These are phyloP conservation scores for Hypoxylon sp. DNA, from an alignment of 2,329 filamentous ascomycete genomes.

Conservation along the genomic window DNA sequence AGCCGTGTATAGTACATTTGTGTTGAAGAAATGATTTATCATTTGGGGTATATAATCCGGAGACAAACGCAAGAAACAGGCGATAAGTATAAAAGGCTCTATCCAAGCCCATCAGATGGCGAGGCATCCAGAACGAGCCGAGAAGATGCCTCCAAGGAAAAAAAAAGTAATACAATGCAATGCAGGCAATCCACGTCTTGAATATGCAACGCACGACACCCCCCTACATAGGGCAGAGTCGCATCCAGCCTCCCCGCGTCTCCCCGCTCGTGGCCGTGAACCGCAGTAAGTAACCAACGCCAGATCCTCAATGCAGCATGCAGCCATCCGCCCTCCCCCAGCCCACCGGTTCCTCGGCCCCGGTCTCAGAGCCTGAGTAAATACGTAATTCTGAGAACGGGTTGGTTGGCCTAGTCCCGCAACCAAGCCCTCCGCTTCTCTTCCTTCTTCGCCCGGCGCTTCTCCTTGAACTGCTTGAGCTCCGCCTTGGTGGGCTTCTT, in stretches of 20 bases:
- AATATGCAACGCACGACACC: slow-evolving; percentile 28
- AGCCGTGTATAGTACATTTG: neutral
- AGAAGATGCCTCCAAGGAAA: neutral
- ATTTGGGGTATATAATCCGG: slow-evolving; percentile 36
- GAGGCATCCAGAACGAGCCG: slow-evolving; percentile 21
- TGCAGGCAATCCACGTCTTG: slow-evolving; percentile 22
- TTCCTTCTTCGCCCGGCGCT: slow-evolving; percentile 88
- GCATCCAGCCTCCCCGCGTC: neutral
- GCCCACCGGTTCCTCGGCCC: neutral
- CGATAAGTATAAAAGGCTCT: neutral
- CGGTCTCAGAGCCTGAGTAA: neutral
- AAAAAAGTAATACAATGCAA: slow-evolving; percentile 22
- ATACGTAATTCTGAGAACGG: neutral
- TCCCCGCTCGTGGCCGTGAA: slow-evolving; percentile 11
- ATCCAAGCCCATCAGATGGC: slow-evolving; percentile 15
- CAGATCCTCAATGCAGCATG: slow-evolving; percentile 33
- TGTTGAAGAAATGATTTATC: slow-evolving; percentile 21
- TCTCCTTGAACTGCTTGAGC: slow-evolving; percentile 91
- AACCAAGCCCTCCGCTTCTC: slow-evolving; percentile 95
- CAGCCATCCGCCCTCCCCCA: slow-evolving; percentile 15
- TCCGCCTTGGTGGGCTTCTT: slow-evolving; percentile 89
- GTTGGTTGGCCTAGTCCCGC: slow-evolving; percentile 68
- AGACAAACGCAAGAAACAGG: slow-evolving; percentile 14
- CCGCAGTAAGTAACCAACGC: slow-evolving; percentile 26
- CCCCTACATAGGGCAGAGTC: neutral